phyloP scores from a whole-genome alignment of 2,329 filamentous ascomycete genomes.

The Ceratocystis variospora region DNA sequence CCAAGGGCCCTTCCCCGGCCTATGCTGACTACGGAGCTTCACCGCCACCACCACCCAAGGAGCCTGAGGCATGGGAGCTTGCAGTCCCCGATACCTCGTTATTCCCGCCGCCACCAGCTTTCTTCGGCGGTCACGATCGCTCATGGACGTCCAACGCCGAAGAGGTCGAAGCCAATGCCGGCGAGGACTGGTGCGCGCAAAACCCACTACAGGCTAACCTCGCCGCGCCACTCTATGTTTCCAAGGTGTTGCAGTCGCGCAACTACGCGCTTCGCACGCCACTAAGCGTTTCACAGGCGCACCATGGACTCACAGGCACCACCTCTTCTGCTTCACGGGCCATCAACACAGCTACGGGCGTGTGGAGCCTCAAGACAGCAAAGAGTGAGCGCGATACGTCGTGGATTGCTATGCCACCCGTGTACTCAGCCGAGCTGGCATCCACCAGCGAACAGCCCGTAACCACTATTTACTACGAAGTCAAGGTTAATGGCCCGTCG shows the following conservation, averaged over 20 bases:
- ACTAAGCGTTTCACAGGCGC: slow-evolving; percentile 17
- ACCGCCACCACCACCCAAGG: slow-evolving; percentile 25
- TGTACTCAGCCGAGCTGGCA: slow-evolving; percentile 46
- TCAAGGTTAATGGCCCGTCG: slow-evolving; percentile 39
- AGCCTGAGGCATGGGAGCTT: slow-evolving; percentile 39
- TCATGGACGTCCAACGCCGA: slow-evolving; percentile 59
- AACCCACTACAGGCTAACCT: slow-evolving; percentile 46
- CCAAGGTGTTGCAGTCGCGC: slow-evolving; percentile 32
- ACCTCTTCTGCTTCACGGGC: slow-evolving; percentile 34
- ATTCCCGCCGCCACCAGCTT: slow-evolving; percentile 57
- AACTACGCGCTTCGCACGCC: slow-evolving; percentile 36
- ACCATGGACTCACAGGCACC: slow-evolving; percentile 34
- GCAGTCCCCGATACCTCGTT: slow-evolving; percentile 59
- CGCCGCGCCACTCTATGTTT: slow-evolving; percentile 24
- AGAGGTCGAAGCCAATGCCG: slow-evolving; percentile 47
- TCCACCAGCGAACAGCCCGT: slow-evolving; percentile 19
- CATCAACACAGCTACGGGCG: slow-evolving; percentile 30
- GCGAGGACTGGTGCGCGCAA: slow-evolving; percentile 49
- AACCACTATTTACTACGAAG: slow-evolving; percentile 54
- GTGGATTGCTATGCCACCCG: slow-evolving; percentile 52
- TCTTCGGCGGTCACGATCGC: slow-evolving; percentile 47
- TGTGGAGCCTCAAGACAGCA: slow-evolving; percentile 36
- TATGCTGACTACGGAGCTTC: slow-evolving; percentile 24
- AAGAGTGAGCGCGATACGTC: slow-evolving; percentile 43
- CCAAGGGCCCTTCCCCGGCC: not conserved